Evolutionary conservation across 306 rosid genomes (phyloP).

Genomic region (Quercus suber): DNA sequence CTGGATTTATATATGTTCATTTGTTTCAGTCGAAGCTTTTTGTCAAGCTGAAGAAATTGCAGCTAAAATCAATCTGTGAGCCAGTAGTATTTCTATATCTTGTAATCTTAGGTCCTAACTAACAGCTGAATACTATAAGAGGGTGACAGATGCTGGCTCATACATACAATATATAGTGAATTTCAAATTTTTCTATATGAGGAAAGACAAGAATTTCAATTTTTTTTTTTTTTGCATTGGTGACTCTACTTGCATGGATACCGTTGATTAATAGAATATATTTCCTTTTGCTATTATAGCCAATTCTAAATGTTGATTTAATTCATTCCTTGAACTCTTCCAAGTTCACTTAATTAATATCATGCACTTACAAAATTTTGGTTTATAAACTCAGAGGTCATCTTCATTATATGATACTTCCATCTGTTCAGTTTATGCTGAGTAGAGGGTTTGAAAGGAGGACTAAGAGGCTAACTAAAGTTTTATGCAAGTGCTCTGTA

Average conservation of each 20-base stretch:
- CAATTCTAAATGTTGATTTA: neutral
- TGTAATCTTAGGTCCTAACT: slow-evolving; percentile 45
- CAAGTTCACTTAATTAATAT: neutral
- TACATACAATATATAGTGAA: slow-evolving; percentile 39
- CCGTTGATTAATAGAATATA: neutral
- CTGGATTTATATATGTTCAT: slow-evolving; percentile 27
- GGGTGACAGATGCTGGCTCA: slow-evolving; percentile 37
- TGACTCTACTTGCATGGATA: neutral
- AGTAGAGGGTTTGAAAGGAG: neutral
- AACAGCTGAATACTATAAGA: slow-evolving; percentile 41
- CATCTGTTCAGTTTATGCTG: neutral
- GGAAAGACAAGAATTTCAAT: neutral
- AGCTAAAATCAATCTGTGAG: slow-evolving; percentile 36
- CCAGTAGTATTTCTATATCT: slow-evolving; percentile 35
- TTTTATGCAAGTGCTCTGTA: neutral
- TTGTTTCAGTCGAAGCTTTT: slow-evolving; percentile 16
- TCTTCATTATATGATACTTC: neutral
- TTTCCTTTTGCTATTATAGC: neutral
- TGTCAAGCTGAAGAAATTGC: slow-evolving; percentile 41
- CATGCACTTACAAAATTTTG: neutral
- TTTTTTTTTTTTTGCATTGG: neutral
- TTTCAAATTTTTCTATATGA: slow-evolving; percentile 16
- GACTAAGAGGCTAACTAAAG: neutral
- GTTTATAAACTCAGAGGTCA: neutral
- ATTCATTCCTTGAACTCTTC: neutral